Base-by-base conservation (phyloP, 208 protist genomes). In the Crithidia brevicula region DNA sequence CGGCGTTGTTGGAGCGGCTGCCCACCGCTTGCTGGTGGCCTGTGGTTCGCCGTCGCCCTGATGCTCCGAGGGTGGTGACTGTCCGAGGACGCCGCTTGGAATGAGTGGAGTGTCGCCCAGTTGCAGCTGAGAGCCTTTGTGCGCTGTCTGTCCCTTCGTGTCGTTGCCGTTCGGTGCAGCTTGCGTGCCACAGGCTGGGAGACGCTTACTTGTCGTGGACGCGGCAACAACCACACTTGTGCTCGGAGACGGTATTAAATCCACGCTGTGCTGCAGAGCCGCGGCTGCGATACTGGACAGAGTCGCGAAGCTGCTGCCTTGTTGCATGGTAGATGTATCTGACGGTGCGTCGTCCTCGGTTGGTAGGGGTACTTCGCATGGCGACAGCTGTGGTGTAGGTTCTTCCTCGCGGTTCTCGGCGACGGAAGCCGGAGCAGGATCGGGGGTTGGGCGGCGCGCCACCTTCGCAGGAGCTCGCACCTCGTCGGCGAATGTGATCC, bases 401-500 rank as follows among this genome's bases (percentile, higher is more conserved):
- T 27, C 33, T 1, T 6, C 7, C 46, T 46, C 36, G 11, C 28
- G 4, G 4, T 31, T 31, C 36, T 46, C 53, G 1, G 11, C 53
- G n/a, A 11, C 20, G 18, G 53, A 33, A 23, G 18, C 20, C 56
- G 20, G 5, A 3, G 28, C 28, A 27, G 30, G 30, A 33, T 4
- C 28, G n/a, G 23, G 10, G 4, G 18, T 6, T 18, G 2, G 16
- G 42, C 8, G 16, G 1, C 0, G 16, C 40, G 30, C 2, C 18
- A 27, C 16, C 30, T 15, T 23, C 3, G 18, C 27, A 11, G n/a
- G 18, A 1, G 30, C 43, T 5, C 4, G 43, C 58, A 74, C 56
- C 2, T 74, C 54, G 16, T 52, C 53, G 25, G 69, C 60, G 40
- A 75, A 75, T 28, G 69, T 69, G 46, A 75, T 69, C 49, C 45